phyloP scores from a whole-genome alignment of 805 yeast species.

The Scheffersomyces ergatensis region DNA sequence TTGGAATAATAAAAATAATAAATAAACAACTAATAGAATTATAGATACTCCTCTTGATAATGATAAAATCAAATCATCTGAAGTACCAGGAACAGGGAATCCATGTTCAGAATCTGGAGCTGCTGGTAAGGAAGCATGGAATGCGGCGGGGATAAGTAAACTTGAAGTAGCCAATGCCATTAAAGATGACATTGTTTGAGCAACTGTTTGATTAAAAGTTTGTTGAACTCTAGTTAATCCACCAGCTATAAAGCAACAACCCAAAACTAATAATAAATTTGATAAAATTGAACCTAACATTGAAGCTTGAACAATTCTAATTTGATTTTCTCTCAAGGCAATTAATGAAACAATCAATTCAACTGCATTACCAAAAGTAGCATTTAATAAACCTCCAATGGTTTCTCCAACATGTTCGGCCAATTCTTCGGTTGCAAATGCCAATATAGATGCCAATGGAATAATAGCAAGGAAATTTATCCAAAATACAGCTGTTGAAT shows the following conservation, averaged over 20 bases:
- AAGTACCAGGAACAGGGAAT: constrained; percentile 38
- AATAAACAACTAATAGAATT: constrained; percentile 72
- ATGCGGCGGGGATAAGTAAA: constrained; percentile 91
- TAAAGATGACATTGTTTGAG: constrained; percentile 95
- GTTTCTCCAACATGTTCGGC: constrained; percentile 88
- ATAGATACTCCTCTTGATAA: constrained; percentile 86
- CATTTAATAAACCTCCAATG: constrained; percentile 89
- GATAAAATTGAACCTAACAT: constrained; percentile 95
- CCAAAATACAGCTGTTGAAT: constrained; percentile 56
- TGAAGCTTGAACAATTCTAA: constrained; percentile 93
- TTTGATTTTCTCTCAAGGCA: constrained; percentile 81
- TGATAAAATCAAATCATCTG: constrained; percentile 54
- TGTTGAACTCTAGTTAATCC: constrained; percentile 87
- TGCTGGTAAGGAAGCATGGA: constrained; percentile 79
- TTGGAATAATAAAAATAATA: constrained; percentile 82
- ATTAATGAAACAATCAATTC: constrained; percentile 92
- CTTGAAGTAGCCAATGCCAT: constrained; percentile 90
- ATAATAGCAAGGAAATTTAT: constrained; percentile 87
- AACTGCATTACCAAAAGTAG: constrained; percentile 97
- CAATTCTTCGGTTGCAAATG: constrained; percentile 91
- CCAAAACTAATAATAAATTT: constrained; percentile 83
- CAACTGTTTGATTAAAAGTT: constrained; percentile 90
- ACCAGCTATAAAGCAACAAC: constrained; percentile 94
- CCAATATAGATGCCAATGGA: constrained; percentile 87
- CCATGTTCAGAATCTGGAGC: constrained; percentile 30